Evolutionary conservation across 108 stramenopile genomes (phyloP).

Genomic region (Aurantiochytrium sp.): DNA sequence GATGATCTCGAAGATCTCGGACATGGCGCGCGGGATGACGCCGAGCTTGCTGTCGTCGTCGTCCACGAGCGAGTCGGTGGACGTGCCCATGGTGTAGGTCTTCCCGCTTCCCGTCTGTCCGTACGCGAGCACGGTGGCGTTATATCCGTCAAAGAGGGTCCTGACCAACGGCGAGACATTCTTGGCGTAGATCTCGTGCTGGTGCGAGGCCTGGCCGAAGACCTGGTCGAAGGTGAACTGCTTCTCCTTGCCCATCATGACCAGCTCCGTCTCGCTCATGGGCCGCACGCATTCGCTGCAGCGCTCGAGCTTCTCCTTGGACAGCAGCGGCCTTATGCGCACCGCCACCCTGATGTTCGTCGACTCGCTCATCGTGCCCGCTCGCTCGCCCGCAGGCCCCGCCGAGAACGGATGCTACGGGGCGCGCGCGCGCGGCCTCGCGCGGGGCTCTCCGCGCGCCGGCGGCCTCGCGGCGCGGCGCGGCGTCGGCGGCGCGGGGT

Average conservation of each 20-base stretch:
- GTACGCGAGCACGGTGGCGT: slow-evolving; percentile 66
- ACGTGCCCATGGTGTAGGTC: slow-evolving; percentile 59
- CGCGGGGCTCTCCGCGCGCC: too few species aligned
- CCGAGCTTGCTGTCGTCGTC: slow-evolving; percentile 53
- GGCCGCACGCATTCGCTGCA: slow-evolving; percentile 29
- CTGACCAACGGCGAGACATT: slow-evolving; percentile 51
- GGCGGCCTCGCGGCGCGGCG: too few species aligned
- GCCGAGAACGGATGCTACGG: too few species aligned
- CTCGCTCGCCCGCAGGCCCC: too few species aligned
- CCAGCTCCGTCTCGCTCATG: background rate
- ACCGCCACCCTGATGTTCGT: slow-evolving; percentile 69
- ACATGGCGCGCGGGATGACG: slow-evolving; percentile 60
- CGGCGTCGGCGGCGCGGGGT: too few species aligned
- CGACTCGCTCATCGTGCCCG: background rate
- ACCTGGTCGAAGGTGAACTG: slow-evolving; percentile 60
- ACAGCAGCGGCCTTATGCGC: slow-evolving; percentile 83
- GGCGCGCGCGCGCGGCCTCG: too few species aligned
- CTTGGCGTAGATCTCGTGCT: slow-evolving; percentile 50
- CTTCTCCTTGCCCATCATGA: slow-evolving; percentile 38
- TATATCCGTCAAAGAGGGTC: slow-evolving; percentile 59
- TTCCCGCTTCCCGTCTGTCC: slow-evolving; percentile 58
- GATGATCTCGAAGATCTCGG: slow-evolving; percentile 60
- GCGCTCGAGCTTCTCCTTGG: slow-evolving; percentile 54
- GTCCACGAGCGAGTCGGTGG: slow-evolving; percentile 35
- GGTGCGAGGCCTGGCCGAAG: slow-evolving; percentile 49